Percentiles rank a stretch among this genome's conserved stretches.
Evolutionary conservation across 176 grass and related monocot genomes (phyloP).

Genomic region (Saccharum officinarum): DNA sequence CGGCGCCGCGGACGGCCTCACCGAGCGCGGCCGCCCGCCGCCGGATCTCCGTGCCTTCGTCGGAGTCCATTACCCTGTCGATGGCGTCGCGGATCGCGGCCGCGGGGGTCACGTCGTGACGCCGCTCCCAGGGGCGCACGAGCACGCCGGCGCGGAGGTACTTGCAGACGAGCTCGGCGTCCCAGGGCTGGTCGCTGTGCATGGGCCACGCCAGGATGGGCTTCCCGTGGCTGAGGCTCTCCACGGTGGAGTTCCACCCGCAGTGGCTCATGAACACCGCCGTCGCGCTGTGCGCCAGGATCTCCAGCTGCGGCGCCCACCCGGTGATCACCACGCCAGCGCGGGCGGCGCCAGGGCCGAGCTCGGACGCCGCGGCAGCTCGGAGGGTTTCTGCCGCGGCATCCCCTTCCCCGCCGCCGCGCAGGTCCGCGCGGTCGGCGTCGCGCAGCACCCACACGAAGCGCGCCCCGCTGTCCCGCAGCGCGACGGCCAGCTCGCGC

Average conservation of each 20-base stretch:
- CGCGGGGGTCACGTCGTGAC: conserved; percentile 30
- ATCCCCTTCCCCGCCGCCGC: neutral
- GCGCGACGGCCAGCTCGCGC: conserved; percentile 56
- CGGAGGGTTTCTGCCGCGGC: neutral
- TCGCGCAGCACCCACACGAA: conserved; percentile 66
- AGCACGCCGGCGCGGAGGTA: conserved; percentile 51
- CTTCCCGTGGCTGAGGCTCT: conserved; percentile 60
- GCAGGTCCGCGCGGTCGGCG: conserved; percentile 42
- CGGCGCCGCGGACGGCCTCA: conserved; percentile 26
- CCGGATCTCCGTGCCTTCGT: conserved; percentile 41
- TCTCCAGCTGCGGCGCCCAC: conserved; percentile 85
- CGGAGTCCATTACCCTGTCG: conserved; percentile 30
- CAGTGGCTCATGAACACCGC: conserved; percentile 80
- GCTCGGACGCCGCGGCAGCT: conserved; percentile 8
- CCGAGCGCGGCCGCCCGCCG: conserved; percentile 28
- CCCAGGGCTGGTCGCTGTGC: conserved; percentile 71
- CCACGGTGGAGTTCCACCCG: conserved; percentile 82
- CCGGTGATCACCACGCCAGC: conserved; percentile 33
- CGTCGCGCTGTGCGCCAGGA: conserved; percentile 61
- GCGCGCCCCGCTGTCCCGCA: conserved; percentile 26
- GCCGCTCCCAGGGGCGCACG: conserved; percentile 49
- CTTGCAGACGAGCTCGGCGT: conserved; percentile 62
- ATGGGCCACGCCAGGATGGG: conserved; percentile 71
- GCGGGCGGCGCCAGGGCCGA: neutral
- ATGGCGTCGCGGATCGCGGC: conserved; percentile 37